A percentile compares a stretch with the other conserved stretches of the same genome.
These are phyloP conservation scores for Phytopythium litorale DNA, from an alignment of 352 stramenopile genomes.

Conservation along the genomic window DNA sequence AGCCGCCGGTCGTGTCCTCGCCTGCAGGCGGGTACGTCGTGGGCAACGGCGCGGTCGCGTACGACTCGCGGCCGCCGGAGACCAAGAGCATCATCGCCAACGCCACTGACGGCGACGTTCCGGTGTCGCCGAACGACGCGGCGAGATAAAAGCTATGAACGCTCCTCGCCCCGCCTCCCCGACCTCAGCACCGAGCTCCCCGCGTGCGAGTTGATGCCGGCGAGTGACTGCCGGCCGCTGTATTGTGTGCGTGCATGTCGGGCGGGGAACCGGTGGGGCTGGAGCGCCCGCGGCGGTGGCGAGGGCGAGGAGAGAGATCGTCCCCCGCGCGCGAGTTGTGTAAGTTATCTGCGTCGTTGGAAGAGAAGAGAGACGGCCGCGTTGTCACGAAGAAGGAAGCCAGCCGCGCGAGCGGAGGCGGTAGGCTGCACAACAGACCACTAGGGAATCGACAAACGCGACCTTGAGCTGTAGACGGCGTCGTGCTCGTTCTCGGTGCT, in stretches of 20 bases:
- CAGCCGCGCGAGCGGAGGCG: not conserved
- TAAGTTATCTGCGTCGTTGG: constrained; percentile 7
- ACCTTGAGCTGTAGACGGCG: not conserved
- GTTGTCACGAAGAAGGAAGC: not conserved
- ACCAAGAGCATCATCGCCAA: not conserved
- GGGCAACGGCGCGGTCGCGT: not conserved
- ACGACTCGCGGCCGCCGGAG: not conserved
- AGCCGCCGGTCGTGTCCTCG: not conserved
- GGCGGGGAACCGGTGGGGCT: not conserved
- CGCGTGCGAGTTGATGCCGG: not conserved
- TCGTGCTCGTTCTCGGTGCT: not conserved
- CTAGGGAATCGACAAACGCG: not conserved
- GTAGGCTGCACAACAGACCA: not conserved
- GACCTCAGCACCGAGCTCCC: not conserved
- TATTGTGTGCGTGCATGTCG: constrained; percentile 4
- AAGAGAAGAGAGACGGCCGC: constrained; percentile 4
- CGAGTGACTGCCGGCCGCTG: not conserved
- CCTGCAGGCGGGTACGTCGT: not conserved
- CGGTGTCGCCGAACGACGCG: constrained; percentile 6
- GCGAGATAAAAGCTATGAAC: constrained; percentile 13
- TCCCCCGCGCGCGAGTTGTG: constrained; percentile 1
- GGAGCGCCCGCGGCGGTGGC: not conserved
- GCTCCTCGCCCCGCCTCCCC: not conserved
- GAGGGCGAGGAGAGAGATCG: not conserved
- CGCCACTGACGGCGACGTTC: not conserved